Evolutionary conservation across 768 basidiomycete genomes (phyloP), one percentile per base, ranked within the genome.

Genomic region (Kwoniella sp.): DNA sequence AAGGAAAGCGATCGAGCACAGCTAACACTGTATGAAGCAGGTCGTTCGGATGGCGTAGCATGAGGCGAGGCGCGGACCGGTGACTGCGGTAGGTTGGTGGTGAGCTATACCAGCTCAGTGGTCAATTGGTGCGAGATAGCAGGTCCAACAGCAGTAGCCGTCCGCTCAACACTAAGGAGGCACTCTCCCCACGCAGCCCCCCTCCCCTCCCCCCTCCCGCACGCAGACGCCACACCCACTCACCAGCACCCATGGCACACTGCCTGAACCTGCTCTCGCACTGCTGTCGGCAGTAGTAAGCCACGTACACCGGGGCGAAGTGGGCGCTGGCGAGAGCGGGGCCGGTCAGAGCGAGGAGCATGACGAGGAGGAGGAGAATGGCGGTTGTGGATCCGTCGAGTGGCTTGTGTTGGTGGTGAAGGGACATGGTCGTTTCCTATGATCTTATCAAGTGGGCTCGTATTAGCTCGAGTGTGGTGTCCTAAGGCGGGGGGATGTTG

Each of bases 221-320:
- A 27, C 33, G 27, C 19, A 36, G 4, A 25, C n/a, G n/a, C n/a
- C n/a, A 46, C 20, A 2, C 9, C 7, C 8, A 59, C 57, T 59
- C 42, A 59, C 57, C 41, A 17, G 57, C 57, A 20, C 20, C 26
- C 38, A 43, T 39, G 9, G 45, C 42, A 22, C 57, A 59, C 51
- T 53, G 37, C 15, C 23, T 46, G 46, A 53, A 59, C 27, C 25
- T 38, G 26, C 49, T 44, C 34, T 59, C 48, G 27, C 57, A 59
- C 25, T 53, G 57, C 26, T 59, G 57, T 29, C 57, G 46, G 46
- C 57, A 59, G 41, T 47, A 49, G 26, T 47, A 60, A 4, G 23
- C 20, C 39, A 53, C 45, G 14, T 44, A 27, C 38, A 60, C 39
- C 2, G 59, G 45, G 27, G 44, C 43, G 31, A 46, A 54, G 14